A percentile compares a stretch with the other conserved stretches of the same genome.
phyloP scores from a whole-genome alignment of 2,329 filamentous ascomycete genomes.

The Fusarium virguliforme region DNA sequence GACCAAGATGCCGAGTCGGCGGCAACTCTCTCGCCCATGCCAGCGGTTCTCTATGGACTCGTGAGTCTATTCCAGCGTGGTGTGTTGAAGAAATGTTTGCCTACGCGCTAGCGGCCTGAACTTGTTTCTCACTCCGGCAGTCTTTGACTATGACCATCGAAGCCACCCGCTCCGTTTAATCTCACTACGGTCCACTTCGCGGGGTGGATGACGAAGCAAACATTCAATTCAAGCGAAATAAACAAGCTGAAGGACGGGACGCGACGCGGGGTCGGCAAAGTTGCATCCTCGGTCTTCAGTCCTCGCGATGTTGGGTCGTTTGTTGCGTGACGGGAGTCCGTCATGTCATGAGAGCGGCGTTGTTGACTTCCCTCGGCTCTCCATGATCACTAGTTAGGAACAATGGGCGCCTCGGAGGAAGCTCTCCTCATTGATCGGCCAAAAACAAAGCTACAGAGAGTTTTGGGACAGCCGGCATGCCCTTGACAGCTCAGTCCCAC shows the following conservation, averaged over 20 bases:
- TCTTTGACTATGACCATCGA: constrained; percentile 25
- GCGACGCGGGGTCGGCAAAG: constrained; percentile 36
- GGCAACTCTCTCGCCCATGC: constrained; percentile 27
- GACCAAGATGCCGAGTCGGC: constrained; percentile 26
- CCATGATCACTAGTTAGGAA: not conserved
- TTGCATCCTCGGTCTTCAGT: constrained; percentile 14
- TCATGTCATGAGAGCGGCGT: not conserved
- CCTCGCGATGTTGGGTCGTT: constrained; percentile 17
- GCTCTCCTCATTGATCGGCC: not conserved
- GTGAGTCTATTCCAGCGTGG: constrained; percentile 1
- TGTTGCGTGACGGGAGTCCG: constrained; percentile 8
- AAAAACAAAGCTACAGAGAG: constrained; percentile 1
- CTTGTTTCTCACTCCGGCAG: constrained; percentile 17
- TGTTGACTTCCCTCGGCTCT: constrained; percentile 1
- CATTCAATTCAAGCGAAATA: constrained; percentile 19
- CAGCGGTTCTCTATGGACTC: constrained; percentile 2
- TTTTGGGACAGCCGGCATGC: constrained; percentile 5
- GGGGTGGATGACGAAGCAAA: constrained; percentile 34
- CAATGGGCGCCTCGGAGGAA: not conserved
- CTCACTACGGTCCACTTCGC: constrained; percentile 33
- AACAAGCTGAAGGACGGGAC: constrained; percentile 26
- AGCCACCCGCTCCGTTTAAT: constrained; percentile 40
- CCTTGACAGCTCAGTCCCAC: constrained; percentile 25
- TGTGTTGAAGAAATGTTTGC: constrained; percentile 9
- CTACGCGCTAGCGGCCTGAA: constrained; percentile 18